Evolutionary conservation across 306 rosid species (phyloP), one percentile per base, ranked within the genome.

Genomic region (Abrus pulchellus): DNA sequence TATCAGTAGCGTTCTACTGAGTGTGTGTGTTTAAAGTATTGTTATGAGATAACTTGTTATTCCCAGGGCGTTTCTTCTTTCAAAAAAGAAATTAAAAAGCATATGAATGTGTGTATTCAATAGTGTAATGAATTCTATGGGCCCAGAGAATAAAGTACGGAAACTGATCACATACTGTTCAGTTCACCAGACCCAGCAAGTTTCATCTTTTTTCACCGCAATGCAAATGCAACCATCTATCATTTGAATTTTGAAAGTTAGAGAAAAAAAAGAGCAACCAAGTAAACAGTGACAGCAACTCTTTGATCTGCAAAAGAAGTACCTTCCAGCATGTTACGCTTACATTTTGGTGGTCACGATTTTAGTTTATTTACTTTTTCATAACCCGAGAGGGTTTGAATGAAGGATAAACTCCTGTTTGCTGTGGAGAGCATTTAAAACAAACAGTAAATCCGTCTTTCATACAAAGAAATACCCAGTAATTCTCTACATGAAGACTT

Each of bases 141-240:
- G 80, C 68, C 80, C 83, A 40, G 73, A 73, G 87, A 83, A 83
- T 83, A 79, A 83, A 68, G 87, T 79, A 83, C 84, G 87, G 84
- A 20, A 12, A 49, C 80, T 40, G 73, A 54, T 36, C 86, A 66
- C 83, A 59, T 49, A 50, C 13, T 57, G 77, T 59, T 72, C n/a
- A 47, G 67, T 83, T 78, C 56, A 72, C 52, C 72, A 38, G n/a
- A 56, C 32, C 13, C 1, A 64, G 75, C 36, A 48, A 30, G 56
- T 49, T 13, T 70, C 56, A 27, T 50, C 33, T 47, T 69, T 57
- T 71, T 57, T 41, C 54, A 27, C 83, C 20, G 62, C 43, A 47
- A 36, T 33, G 62, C 43, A 47, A 36, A 33, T 36, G 62, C 67
- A 7, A 52, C n/a, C 54, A 44, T 74, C n/a, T 62, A 48, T 62